Conservation (phyloP, 305 asterid species). For the Solanum aculeatissimum region DNA sequence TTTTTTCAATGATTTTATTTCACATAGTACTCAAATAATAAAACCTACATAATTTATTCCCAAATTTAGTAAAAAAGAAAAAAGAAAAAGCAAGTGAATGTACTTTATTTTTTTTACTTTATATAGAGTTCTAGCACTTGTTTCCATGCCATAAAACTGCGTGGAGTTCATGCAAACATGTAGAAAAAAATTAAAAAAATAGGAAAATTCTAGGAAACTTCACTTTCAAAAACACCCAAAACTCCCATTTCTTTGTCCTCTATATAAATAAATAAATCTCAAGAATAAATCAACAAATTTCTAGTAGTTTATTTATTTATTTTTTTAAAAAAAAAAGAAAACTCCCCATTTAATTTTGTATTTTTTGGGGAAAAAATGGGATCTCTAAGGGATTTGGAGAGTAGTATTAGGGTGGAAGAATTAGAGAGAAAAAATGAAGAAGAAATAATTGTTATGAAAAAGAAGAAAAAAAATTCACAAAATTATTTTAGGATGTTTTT, state of each 20-base stretch:
- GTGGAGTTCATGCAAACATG: conserved; percentile 5
- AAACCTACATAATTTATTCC: background rate
- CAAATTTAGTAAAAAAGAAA: background rate
- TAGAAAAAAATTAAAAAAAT: background rate
- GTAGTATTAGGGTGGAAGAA: background rate
- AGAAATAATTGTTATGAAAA: background rate
- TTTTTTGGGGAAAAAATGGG: background rate
- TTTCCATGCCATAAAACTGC: background rate
- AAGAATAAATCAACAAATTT: background rate
- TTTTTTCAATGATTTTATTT: background rate
- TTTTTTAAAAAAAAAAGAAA: background rate
- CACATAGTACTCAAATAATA: background rate
- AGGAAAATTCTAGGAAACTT: conserved; percentile 1
- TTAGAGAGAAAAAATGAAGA: background rate
- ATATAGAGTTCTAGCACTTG: background rate
- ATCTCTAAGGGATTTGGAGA: conserved; percentile 13
- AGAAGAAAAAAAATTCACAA: background rate
- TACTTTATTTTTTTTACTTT: background rate
- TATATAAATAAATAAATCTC: background rate
- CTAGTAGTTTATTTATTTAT: too few relatives aligned
- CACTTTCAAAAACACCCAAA: background rate
- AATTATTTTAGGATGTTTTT: conserved; percentile 1
- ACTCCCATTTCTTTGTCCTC: background rate
- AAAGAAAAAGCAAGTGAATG: background rate
- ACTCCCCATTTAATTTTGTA: background rate